Evolutionary conservation across 495 filamentous ascomycete genomes (phyloP), one percentile per base, ranked within the genome.

Genomic region (Podospora appendiculata): DNA sequence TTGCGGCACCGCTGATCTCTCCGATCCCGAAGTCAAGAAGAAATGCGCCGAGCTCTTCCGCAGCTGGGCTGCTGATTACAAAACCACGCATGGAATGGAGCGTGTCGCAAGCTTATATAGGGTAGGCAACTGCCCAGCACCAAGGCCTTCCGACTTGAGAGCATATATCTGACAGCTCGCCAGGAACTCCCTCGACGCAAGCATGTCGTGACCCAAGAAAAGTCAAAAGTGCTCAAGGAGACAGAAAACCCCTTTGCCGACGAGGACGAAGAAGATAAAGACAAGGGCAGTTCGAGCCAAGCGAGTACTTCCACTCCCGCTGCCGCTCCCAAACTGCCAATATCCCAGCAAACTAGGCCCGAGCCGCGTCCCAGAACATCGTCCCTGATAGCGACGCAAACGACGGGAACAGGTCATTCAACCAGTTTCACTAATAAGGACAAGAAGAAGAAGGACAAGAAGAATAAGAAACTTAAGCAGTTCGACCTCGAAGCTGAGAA

Each of bases 401-500:
- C 47, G 2, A 60, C 60, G 3, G 60, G 64, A 9, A 66, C 59
- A 16, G 49, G 70, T 48, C 59, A 63, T 45, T 69, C 66, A 11
- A 63, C 68, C 58, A 54, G 60, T 53, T 53, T 69, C 54, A 49
- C 61, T 43, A 58, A 60, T 48, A 70, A 70, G 44, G 70, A 75
- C 41, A 73, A 75, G 59, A 69, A 72, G 45, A 76, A 77, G 56
- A 75, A 73, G 58, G 60, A 68, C 55, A 80, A 77, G 46, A 72
- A 75, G 45, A 61, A 65, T 39, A 79, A 77, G 60, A 76, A 76
- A 53, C 76, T 73, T 60, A 77, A 75, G 51, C 69, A 75, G 0
- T 95, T 96, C 72, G 91, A 86, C 63, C 74, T 96, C 2, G 90
- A 94, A 52, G 87, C 81, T 40, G 92, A 98, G 66, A 91, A 90